These are phyloP conservation scores for Kodamaea kaohsiungensis DNA, from an alignment of 805 yeast genomes.

Conservation along the genomic window DNA sequence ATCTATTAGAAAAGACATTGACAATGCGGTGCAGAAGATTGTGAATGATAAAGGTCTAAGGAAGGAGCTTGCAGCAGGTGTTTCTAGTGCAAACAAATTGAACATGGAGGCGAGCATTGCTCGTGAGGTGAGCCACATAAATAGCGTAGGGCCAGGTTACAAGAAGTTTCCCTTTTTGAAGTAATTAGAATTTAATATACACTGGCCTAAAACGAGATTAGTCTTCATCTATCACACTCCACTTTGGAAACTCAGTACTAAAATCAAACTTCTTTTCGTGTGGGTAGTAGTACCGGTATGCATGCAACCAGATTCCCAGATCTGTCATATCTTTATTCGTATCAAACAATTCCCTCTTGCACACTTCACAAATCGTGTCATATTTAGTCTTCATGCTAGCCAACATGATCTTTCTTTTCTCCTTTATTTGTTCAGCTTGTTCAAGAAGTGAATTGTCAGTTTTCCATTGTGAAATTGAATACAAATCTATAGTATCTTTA, in stretches of 20 bases:
- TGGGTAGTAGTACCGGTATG: constrained; percentile 35
- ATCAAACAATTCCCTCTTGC: constrained; percentile 34
- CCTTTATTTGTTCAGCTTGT: constrained; percentile 22
- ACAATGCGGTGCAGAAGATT: constrained; percentile 15
- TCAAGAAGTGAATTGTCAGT: constrained; percentile 10
- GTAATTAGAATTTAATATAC: no score
- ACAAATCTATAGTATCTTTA: constrained; percentile 16
- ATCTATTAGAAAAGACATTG: background rate
- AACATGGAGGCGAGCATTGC: background rate
- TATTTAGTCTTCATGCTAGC: constrained; percentile 27
- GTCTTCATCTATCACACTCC: constrained; percentile 19
- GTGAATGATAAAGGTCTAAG: background rate
- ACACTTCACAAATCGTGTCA: constrained; percentile 29
- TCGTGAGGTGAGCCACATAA: constrained; percentile 7
- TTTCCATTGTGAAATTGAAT: constrained; percentile 14
- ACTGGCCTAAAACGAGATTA: no score
- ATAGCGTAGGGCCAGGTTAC: constrained; percentile 16
- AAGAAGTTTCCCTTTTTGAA: constrained; percentile 25
- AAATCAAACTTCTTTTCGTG: constrained; percentile 33
- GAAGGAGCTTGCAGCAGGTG: background rate
- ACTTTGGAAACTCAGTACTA: constrained; percentile 42
- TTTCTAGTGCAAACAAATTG: background rate
- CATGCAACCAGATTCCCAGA: constrained; percentile 49
- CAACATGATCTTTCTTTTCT: constrained; percentile 24
- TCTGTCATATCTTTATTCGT: constrained; percentile 27